A percentile compares a stretch with the other conserved stretches of the same genome.
Evolutionary conservation across 805 yeast species (phyloP).

Genomic region (Zygosaccharomyces pseudorouxii): DNA sequence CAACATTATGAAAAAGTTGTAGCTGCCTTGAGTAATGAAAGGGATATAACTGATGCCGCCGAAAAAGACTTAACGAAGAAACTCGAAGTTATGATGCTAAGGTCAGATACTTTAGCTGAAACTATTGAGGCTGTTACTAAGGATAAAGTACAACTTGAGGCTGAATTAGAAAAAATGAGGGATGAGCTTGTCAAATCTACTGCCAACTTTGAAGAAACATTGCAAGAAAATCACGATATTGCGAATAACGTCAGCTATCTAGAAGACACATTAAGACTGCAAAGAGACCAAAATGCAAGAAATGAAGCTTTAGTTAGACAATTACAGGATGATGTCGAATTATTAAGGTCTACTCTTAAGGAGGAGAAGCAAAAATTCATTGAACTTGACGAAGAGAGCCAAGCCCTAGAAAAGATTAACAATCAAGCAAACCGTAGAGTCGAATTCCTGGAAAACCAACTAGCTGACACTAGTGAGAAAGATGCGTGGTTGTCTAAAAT

Average conservation of each 20-base stretch:
- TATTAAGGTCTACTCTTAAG: conserved; percentile 35
- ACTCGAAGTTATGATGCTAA: conserved; percentile 44
- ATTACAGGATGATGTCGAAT: conserved; percentile 31
- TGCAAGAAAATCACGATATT: conserved; percentile 24
- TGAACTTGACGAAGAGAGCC: conserved; percentile 62
- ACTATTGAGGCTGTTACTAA: conserved; percentile 55
- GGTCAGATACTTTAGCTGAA: conserved; percentile 52
- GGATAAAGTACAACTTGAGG: conserved; percentile 59
- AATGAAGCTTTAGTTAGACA: conserved; percentile 37
- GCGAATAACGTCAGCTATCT: conserved; percentile 22
- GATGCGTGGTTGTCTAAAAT: conserved; percentile 56
- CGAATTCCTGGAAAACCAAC: conserved; percentile 43
- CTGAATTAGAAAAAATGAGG: conserved; percentile 47
- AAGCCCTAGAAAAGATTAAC: conserved; percentile 53
- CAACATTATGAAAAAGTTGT: conserved; percentile 40
- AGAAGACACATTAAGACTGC: conserved; percentile 31
- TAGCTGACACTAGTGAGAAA: conserved; percentile 49
- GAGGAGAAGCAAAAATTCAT: conserved; percentile 49
- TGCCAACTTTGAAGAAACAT: conserved; percentile 13
- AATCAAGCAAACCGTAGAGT: conserved; percentile 46
- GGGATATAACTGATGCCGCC: conserved; percentile 39
- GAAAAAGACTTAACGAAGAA: conserved; percentile 45
- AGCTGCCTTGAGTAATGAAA: conserved; percentile 41
- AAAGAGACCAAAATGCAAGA: conserved; percentile 31
- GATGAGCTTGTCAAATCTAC: conserved; percentile 34